Conservation (phyloP, 2,329 filamentous ascomycete genomes). For the Chrysoporthe deuterocubensis region DNA sequence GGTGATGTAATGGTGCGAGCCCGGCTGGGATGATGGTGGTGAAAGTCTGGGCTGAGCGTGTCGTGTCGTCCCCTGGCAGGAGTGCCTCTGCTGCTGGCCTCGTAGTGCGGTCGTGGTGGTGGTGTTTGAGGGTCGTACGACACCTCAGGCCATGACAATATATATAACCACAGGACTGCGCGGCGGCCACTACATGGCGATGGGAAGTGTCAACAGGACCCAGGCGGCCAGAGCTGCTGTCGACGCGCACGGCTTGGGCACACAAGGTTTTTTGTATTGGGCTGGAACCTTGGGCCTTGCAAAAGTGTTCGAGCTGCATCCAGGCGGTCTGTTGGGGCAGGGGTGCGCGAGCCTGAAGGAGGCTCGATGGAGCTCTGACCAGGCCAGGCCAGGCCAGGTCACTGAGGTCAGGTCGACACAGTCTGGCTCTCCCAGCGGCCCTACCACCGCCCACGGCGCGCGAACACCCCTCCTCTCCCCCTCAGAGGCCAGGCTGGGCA, state of each 20-base stretch:
- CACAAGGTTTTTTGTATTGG: neutral
- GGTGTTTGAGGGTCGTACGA: conserved; percentile 4
- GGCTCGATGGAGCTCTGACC: neutral
- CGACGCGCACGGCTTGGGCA: conserved; percentile 4
- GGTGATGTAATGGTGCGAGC: conserved; percentile 11
- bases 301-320: neutral
- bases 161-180: neutral
- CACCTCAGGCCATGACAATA: neutral
- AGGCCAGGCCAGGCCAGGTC: too few relatives aligned
- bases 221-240: neutral
- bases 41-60: neutral
- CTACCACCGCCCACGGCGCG: neutral
- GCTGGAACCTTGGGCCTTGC: neutral
- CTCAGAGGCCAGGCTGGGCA: neutral
- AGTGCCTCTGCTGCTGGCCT: neutral
- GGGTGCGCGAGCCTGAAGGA: neutral
- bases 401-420: too few relatives aligned
- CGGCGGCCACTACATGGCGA: neutral
- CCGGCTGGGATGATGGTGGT: neutral
- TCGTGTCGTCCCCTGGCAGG: neutral
- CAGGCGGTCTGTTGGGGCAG: neutral
- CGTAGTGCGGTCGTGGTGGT: neutral
- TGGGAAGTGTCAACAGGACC: neutral
- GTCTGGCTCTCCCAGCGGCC: neutral
- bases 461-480: too few relatives aligned